Percentiles rank a stretch among this genome's conserved stretches.
Conservation (phyloP, 306 rosid species). For the Carpinus viminea region DNA sequence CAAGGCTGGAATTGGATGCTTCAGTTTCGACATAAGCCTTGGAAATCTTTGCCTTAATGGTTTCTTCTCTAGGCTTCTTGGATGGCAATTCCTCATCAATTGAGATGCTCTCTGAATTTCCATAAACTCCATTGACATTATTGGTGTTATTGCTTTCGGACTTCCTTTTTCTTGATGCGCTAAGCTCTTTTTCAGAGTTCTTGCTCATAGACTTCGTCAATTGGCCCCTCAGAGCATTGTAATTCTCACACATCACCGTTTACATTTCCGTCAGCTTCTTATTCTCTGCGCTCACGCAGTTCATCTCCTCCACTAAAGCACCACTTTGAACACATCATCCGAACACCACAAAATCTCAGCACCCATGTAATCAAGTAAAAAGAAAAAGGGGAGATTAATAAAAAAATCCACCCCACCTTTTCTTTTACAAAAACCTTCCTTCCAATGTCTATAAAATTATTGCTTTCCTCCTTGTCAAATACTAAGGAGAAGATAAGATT, state of each 20-base stretch:
- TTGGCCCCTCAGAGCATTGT: slow-evolving; percentile 63
- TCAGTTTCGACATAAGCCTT: too few relatives aligned
- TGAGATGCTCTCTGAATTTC: too few relatives aligned
- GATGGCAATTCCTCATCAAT: too few relatives aligned
- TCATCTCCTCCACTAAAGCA: slow-evolving; percentile 70
- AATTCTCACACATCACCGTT: slow-evolving; percentile 76
- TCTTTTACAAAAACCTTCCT: slow-evolving; percentile 52
- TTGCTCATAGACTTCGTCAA: slow-evolving; percentile 64
- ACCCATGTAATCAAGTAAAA: neutral
- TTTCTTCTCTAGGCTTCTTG: too few relatives aligned
- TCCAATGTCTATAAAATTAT: slow-evolving; percentile 51
- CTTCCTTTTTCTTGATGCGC: too few relatives aligned
- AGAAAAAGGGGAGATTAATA: neutral
- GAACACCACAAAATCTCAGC: neutral
- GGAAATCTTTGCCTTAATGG: too few relatives aligned
- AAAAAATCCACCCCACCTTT: slow-evolving; percentile 49
- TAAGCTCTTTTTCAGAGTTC: slow-evolving; percentile 61
- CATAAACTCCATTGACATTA: too few relatives aligned
- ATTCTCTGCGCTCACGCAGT: slow-evolving; percentile 83
- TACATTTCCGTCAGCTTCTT: slow-evolving; percentile 81
- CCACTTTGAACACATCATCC: slow-evolving; percentile 42
- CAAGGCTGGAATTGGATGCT: too few relatives aligned
- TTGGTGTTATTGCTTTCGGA: too few relatives aligned
- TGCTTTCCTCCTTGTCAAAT: slow-evolving; percentile 42
- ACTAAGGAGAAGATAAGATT: too few relatives aligned